A percentile compares a stretch with the other conserved stretches of the same genome.
These are phyloP conservation scores for Hawksworthiomyces lignivorus DNA, from an alignment of 2,329 filamentous ascomycete genomes.

Conservation along the genomic window DNA sequence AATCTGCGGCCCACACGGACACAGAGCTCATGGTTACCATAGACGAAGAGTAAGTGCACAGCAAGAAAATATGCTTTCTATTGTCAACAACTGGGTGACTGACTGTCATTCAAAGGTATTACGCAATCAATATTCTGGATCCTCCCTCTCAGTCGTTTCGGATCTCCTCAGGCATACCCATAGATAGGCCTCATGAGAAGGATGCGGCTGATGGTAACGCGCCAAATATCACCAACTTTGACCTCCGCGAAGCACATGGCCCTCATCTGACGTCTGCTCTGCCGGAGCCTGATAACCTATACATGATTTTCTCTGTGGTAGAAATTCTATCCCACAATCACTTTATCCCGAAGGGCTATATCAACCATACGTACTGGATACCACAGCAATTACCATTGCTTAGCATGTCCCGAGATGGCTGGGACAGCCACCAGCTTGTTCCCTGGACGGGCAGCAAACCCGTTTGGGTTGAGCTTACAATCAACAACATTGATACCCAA, in stretches of 20 bases:
- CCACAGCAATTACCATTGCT: conserved; percentile 16
- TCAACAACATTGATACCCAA: conserved; percentile 21
- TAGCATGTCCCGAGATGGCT: conserved; percentile 9
- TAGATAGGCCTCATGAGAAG: no score
- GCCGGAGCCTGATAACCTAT: conserved; percentile 8
- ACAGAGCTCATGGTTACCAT: conserved; percentile 13
- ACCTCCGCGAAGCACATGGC: conserved; percentile 12
- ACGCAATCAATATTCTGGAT: conserved; percentile 2
- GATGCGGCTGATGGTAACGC: no score
- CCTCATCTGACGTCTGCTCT: conserved; percentile 3
- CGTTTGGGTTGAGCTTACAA: conserved; percentile 18
- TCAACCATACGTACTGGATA: conserved; percentile 19
- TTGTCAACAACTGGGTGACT: no score
- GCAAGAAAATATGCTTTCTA: no score
- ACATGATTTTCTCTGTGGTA: conserved; percentile 17
- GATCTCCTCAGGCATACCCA: no score
- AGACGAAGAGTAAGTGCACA: conserved; percentile 17
- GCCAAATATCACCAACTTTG: not conserved
- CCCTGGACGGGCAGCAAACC: conserved; percentile 17
- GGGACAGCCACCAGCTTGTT: conserved; percentile 19
- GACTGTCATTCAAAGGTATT: no score
- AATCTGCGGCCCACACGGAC: not conserved
- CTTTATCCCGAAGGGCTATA: conserved; percentile 16
- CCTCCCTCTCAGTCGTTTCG: conserved; percentile 2
- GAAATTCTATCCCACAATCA: conserved; percentile 15